A percentile compares a stretch with the other conserved stretches of the same genome.
phyloP scores from a whole-genome alignment of 179 eudicot genomes.

The Carnegiea gigantea region DNA sequence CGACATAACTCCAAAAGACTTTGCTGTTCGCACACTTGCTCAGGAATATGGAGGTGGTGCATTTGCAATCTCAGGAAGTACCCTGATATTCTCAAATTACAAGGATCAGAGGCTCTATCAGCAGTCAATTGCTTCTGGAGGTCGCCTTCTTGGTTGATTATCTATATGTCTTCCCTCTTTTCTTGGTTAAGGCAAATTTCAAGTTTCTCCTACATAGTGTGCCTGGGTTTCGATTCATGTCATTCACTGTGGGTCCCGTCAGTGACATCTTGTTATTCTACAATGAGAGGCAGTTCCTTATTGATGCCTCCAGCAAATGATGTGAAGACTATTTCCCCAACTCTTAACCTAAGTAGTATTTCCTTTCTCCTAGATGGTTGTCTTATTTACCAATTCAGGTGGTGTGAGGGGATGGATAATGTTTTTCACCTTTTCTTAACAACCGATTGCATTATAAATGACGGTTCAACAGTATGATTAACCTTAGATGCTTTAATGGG shows the following conservation, averaged over 20 bases:
- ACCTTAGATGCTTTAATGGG: neutral
- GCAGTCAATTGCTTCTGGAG: conserved; percentile 62
- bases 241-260: neutral
- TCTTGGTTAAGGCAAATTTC: neutral
- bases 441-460: neutral
- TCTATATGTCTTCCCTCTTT: conserved; percentile 3
- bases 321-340: neutral
- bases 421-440: neutral
- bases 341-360: neutral
- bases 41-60: conserved; percentile 99
- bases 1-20: conserved; percentile 79
- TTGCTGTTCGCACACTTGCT: conserved; percentile 72
- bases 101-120: conserved; percentile 88
- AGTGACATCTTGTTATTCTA: neutral
- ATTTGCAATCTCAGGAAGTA: conserved; percentile 57
- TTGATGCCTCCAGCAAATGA: neutral
- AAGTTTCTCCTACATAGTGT: neutral
- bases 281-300: neutral
- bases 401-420: neutral
- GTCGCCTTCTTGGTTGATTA: conserved; percentile 33
- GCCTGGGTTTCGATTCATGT: neutral
- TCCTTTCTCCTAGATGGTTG: neutral
- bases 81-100: conserved; percentile 77
- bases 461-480: neutral
- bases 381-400: neutral